Evolutionary conservation across 805 yeast genomes (phyloP).

Genomic region (Danielozyma ontarioensis): DNA sequence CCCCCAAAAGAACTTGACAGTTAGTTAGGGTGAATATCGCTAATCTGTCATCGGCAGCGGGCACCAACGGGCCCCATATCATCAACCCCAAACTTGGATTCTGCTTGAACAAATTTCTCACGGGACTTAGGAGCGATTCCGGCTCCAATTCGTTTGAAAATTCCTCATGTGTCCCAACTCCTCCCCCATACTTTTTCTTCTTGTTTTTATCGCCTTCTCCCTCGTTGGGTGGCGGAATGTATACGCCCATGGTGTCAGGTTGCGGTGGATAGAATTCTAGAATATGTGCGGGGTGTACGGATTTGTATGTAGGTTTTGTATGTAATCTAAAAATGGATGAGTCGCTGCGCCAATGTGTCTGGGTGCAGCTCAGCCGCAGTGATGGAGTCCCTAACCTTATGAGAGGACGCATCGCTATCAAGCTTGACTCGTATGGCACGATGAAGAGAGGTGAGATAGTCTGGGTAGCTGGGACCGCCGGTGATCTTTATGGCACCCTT

Average conservation of each 20-base stretch:
- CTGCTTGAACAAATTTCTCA: conserved; percentile 4
- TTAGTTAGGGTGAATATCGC: conserved; percentile 39
- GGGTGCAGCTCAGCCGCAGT: conserved; percentile 18
- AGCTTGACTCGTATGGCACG: conserved; percentile 50
- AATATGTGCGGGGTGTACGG: neutral
- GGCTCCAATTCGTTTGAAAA: neutral
- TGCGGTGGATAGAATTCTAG: neutral
- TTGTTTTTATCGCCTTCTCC: neutral
- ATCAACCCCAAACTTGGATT: conserved; percentile 56
- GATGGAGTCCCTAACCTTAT: conserved; percentile 22
- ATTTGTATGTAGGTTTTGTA: neutral
- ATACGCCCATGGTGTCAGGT: neutral
- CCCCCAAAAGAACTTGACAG: neutral
- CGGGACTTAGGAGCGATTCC: neutral
- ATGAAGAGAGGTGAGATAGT: conserved; percentile 66
- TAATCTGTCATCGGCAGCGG: conserved; percentile 59
- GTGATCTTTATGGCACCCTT: conserved; percentile 35
- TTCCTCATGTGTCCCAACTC: no score
- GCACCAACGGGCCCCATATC: conserved; percentile 68
- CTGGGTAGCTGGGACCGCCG: conserved; percentile 50
- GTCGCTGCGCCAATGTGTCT: conserved; percentile 36
- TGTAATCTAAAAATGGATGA: conserved; percentile 34
- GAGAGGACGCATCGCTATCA: conserved; percentile 39
- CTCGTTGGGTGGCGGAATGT: neutral
- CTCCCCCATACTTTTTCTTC: neutral